Base-by-base conservation (phyloP, 306 rosid species). In the Gleditsia sinensis region DNA sequence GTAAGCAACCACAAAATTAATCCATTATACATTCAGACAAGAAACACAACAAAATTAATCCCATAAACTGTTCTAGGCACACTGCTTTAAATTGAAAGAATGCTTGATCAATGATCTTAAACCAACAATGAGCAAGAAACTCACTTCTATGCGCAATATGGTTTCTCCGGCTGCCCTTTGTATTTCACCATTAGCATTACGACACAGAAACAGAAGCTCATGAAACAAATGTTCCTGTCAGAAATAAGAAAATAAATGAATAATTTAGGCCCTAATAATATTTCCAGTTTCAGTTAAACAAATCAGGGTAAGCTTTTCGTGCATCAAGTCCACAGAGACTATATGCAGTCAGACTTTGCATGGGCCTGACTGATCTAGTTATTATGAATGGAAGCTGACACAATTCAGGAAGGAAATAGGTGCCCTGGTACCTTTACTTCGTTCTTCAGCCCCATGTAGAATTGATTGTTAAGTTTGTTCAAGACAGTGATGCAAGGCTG, bases 401-500 rank as follows among this genome's bases (percentile, higher is more conserved):
- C 8, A 34, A 66, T 53, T 25, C 34, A 13, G 30, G 4, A 60
- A 62, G 72, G 51, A 72, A 82, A 71, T 7, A 68, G 36, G 46
- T 54, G 33, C 30, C 54, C 25, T 48, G 39, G 46, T 72, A 94
- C 98, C 98, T 94, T 91, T 53, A 78, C 58, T 69, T 87, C 83
- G 63, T 71, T 62, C 81, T 83, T 59, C 86, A 94, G 76, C 40
- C 79, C 83, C 25, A 51, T 57, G 81, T 85, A 86, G 64, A 84
- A 77, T 78, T 90, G 87, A 74, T 42, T 19, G 57, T 81, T 86
- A 59, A 94, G 89, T 78, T 80, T 91, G 76, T 82, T 82, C 82
- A 94, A 80, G 54, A 94, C 89, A 34, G 93, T 75, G 57, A 88
- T 50, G 80, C 90, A 89, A 77, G 98, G 98, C 75, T 83, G 80